Conservation (phyloP, 768 basidiomycete genomes). For the Punctularia strigosozonata region DNA sequence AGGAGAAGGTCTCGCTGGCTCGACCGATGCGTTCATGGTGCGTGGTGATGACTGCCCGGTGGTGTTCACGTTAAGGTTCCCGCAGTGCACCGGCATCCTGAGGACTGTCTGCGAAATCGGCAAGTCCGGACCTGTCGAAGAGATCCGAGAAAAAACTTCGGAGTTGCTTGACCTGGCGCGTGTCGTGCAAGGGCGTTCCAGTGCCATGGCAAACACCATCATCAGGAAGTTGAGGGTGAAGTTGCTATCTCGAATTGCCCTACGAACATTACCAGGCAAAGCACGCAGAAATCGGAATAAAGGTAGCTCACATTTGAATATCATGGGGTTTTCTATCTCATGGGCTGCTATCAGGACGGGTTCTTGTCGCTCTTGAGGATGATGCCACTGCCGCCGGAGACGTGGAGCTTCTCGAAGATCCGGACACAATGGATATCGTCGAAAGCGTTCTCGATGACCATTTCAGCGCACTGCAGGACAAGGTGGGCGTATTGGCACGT, state of each 20-base stretch:
- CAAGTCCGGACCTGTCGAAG: conserved; percentile 48
- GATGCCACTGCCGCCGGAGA: conserved; percentile 9
- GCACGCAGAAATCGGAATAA: conserved; percentile 24
- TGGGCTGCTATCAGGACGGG: conserved; percentile 11
- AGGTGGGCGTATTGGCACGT: too few species aligned
- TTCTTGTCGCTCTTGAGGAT: conserved; percentile 7
- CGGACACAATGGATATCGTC: conserved; percentile 68
- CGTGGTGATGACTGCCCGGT: conserved; percentile 12
- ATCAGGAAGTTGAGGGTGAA: conserved; percentile 63
- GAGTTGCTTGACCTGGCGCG: conserved; percentile 34
- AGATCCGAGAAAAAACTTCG: conserved; percentile 31
- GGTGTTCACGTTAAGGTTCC: conserved; percentile 1
- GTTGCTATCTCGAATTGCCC: conserved; percentile 49
- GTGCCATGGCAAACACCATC: conserved; percentile 44
- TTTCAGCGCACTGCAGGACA: conserved; percentile 68
- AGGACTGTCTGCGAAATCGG: conserved; percentile 60
- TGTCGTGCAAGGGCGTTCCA: conserved; percentile 26
- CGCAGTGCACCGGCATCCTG: conserved; percentile 55
- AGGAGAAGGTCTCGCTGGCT: conserved; percentile 21
- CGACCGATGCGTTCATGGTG: conserved; percentile 42
- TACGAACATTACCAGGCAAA: conserved; percentile 46
- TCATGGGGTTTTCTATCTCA: neutral
- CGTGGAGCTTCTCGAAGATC: conserved; percentile 22
- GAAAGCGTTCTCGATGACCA: conserved; percentile 66
- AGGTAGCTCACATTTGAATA: conserved; percentile 20